phyloP scores from a whole-genome alignment of 805 yeast genomes.

The Wickerhamomyces rabaulensis region DNA sequence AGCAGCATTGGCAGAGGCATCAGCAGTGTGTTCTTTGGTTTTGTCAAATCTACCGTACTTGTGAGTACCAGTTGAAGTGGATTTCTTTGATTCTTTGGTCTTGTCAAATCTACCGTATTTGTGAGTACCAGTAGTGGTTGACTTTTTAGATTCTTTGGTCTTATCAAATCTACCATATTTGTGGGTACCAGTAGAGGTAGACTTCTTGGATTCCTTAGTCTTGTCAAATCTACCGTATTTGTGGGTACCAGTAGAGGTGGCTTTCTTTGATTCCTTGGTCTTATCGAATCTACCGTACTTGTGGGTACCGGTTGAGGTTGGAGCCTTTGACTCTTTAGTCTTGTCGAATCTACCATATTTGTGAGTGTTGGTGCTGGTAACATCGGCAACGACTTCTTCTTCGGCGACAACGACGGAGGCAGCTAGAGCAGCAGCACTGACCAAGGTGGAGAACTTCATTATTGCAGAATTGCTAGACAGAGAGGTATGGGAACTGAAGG shows the following conservation, averaged over 20 bases:
- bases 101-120: conserved; percentile 49
- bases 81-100: conserved; percentile 28
- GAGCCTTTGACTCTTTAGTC: conserved; percentile 32
- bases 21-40: conserved; percentile 28
- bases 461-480: not conserved
- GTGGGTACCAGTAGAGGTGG: conserved; percentile 43
- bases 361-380: conserved; percentile 43
- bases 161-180: conserved; percentile 51
- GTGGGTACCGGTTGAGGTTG: conserved; percentile 44
- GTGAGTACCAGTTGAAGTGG: conserved; percentile 42
- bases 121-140: conserved; percentile 45
- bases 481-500: not conserved
- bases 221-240: conserved; percentile 48
- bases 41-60: conserved; percentile 44
- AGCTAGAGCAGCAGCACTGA: conserved; percentile 17
- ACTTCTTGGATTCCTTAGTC: conserved; percentile 27
- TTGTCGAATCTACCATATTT: conserved; percentile 51
- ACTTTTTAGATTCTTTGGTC: conserved; percentile 29
- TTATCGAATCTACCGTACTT: conserved; percentile 46
- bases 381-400: conserved; percentile 18
- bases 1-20: conserved; percentile 21
- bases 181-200: conserved; percentile 46
- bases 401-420: conserved; percentile 22
- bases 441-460: conserved; percentile 21
- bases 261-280: conserved; percentile 30